phyloP scores from a whole-genome alignment of 495 filamentous ascomycete genomes.

The Trichoderma gamsii region DNA sequence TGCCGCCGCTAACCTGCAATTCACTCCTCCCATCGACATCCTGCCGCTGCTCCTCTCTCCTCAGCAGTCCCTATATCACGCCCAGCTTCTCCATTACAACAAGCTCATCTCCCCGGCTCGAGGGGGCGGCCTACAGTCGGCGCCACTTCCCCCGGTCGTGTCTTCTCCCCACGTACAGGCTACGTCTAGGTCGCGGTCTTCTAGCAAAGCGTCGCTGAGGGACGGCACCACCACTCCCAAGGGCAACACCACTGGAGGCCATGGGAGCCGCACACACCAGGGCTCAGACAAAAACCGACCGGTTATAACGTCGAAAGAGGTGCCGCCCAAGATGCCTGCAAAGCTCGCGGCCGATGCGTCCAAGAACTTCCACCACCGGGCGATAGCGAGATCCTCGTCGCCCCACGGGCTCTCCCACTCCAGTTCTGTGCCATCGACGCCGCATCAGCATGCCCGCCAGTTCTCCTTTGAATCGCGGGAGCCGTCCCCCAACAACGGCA shows the following conservation, averaged over 20 bases:
- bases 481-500: slow-evolving; percentile 69
- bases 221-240: slow-evolving; percentile 32
- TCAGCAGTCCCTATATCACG: slow-evolving; percentile 45
- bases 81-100: slow-evolving; percentile 50
- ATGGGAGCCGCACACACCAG: slow-evolving; percentile 47
- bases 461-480: slow-evolving; percentile 79
- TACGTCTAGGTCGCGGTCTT: slow-evolving; percentile 43
- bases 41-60: slow-evolving; percentile 40
- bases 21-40: slow-evolving; percentile 38
- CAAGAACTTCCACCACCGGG: slow-evolving; percentile 25
- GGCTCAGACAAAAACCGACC: slow-evolving; percentile 46
- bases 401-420: slow-evolving; percentile 56
- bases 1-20: slow-evolving; percentile 21
- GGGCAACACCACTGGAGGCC: slow-evolving; percentile 38
- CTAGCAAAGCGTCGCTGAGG: slow-evolving; percentile 48
- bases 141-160: slow-evolving; percentile 40
- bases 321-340: slow-evolving; percentile 41
- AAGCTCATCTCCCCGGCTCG: slow-evolving; percentile 46
- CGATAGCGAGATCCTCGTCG: slow-evolving; percentile 30
- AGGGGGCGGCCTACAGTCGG: slow-evolving; percentile 41
- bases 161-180: slow-evolving; percentile 43
- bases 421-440: slow-evolving; percentile 89
- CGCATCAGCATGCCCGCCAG: slow-evolving; percentile 79
- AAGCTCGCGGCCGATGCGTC: slow-evolving; percentile 32
- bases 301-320: slow-evolving; percentile 49